Evolutionary conservation across 495 filamentous ascomycete genomes (phyloP).

Genomic region (Cercophora newfieldiana): DNA sequence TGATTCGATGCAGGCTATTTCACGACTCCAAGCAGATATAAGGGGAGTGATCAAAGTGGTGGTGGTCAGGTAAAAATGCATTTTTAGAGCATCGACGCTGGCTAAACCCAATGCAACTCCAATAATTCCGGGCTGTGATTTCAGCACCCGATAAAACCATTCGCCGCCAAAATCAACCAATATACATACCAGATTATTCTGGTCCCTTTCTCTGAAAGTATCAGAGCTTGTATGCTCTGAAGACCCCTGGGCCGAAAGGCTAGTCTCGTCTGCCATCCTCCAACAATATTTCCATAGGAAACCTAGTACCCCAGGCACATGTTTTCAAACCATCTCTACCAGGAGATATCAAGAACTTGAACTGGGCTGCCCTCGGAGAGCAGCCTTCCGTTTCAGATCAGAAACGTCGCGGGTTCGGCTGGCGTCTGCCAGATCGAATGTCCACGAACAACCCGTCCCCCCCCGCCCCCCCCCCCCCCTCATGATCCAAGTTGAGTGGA

Average conservation of each 20-base stretch:
- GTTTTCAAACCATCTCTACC: conserved; percentile 1
- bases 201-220: neutral
- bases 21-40: neutral
- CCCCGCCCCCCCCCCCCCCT: no score
- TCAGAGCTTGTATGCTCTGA: neutral
- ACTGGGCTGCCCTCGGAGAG: neutral
- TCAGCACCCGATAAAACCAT: neutral
- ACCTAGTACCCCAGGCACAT: neutral
- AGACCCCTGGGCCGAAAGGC: neutral
- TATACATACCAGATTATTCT: neutral
- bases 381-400: neutral
- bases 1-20: neutral
- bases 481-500: no score
- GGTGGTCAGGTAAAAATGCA: neutral
- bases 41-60: neutral
- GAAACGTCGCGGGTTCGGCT: neutral
- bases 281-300: neutral
- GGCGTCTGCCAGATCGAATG: neutral
- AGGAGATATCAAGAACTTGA: conserved; percentile 1
- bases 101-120: conserved; percentile 12
- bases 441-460: neutral
- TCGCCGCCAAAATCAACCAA: neutral
- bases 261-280: neutral
- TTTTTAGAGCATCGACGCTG: neutral
- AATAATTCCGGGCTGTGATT: neutral